Conservation (phyloP, 805 yeast genomes). For the Hanseniaspora hatyaiensis region DNA sequence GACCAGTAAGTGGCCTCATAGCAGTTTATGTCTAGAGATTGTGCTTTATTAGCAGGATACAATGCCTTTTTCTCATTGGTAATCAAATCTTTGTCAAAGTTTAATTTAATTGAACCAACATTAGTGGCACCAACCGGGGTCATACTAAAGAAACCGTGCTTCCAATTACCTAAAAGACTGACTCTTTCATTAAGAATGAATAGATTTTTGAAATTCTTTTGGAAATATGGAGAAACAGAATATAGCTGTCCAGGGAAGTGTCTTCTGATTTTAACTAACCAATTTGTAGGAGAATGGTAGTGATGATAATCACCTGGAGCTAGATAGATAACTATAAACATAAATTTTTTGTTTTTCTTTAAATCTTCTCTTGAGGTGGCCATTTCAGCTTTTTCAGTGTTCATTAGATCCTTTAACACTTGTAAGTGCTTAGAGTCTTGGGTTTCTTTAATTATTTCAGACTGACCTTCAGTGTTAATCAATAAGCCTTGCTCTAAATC, state of each 20-base stretch:
- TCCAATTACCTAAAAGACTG: constrained; percentile 90
- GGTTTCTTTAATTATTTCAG: constrained; percentile 3
- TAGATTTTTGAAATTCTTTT: constrained; percentile 69
- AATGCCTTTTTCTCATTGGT: constrained; percentile 54
- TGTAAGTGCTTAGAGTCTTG: constrained; percentile 28
- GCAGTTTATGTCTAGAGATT: constrained; percentile 40
- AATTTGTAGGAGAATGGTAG: constrained; percentile 88
- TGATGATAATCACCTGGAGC: constrained; percentile 99
- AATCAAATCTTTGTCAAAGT: constrained; percentile 78
- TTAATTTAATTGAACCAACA: constrained; percentile 86
- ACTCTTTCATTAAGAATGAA: constrained; percentile 92
- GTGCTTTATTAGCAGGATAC: constrained; percentile 12
- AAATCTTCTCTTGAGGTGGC: constrained; percentile 12
- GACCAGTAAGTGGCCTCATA: constrained; percentile 86
- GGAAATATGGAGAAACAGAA: constrained; percentile 95
- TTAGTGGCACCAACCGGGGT: constrained; percentile 99
- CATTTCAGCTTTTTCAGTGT: constrained; percentile 18
- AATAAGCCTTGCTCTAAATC: constrained; percentile 11
- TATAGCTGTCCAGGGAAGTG: constrained; percentile 93
- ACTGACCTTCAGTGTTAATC: background rate
- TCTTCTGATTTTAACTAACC: constrained; percentile 90
- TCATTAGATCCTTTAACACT: constrained; percentile 30
- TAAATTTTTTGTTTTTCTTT: constrained; percentile 44
- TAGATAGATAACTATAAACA: constrained; percentile 80
- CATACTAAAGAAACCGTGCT: constrained; percentile 94